Conservation (phyloP, 2,329 filamentous ascomycete species). For the Cladosporium colombiae region DNA sequence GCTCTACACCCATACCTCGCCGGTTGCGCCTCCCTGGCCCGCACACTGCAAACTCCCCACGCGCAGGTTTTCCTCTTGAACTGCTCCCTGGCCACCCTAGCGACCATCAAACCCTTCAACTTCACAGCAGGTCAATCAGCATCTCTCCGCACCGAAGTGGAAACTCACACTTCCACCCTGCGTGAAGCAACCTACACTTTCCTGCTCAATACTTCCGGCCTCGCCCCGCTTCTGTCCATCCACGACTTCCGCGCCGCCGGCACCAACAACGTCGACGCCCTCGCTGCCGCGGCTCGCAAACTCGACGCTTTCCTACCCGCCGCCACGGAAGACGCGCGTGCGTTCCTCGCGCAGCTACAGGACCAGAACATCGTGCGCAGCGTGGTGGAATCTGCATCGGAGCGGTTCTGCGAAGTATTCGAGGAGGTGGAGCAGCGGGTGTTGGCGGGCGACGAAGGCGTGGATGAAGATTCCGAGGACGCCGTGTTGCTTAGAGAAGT, state of each 20-base stretch:
- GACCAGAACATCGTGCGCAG: conserved; percentile 70
- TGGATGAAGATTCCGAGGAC: conserved; percentile 37
- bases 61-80: conserved; percentile 73
- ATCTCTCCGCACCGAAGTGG: conserved; percentile 32
- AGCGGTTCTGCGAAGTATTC: conserved; percentile 83
- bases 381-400: conserved; percentile 80
- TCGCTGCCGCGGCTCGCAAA: conserved; percentile 70
- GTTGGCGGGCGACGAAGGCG: conserved; percentile 57
- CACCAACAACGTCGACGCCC: conserved; percentile 29
- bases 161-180: conserved; percentile 50
- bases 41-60: conserved; percentile 59
- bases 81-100: conserved; percentile 62
- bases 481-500: conserved; percentile 52
- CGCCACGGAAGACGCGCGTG: conserved; percentile 86
- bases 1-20: conserved; percentile 84
- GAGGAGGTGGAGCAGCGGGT: conserved; percentile 66
- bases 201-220: conserved; percentile 72
- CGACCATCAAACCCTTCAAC: conserved; percentile 56
- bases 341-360: conserved; percentile 73
- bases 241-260: conserved; percentile 25
- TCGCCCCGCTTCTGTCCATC: conserved; percentile 50
- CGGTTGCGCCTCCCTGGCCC: conserved; percentile 70
- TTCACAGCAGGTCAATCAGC: conserved; percentile 56
- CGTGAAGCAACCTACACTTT: conserved; percentile 61
- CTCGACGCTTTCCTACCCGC: conserved; percentile 91